Base-by-base conservation (phyloP, 805 yeast genomes). In the Ogataea neopini region DNA sequence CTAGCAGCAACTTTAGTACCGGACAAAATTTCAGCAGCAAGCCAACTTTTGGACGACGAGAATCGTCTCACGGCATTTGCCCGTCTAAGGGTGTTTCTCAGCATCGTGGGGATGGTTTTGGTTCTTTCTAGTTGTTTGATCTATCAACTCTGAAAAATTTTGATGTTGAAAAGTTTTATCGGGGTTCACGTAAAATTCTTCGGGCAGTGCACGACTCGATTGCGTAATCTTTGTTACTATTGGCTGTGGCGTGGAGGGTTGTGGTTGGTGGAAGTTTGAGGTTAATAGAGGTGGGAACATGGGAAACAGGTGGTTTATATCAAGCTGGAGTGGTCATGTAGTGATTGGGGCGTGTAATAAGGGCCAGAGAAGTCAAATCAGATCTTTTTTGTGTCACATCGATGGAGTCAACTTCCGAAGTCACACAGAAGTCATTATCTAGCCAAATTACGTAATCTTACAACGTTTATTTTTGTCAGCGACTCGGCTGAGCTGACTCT, bases 1-100 rank as follows among this genome's bases (percentile, higher is more conserved):
- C 60, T 56, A 52, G 73, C 69, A 13, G 84, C 75, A 6, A 77
- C 59, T 43, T 64, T 63, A 14, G 71, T 73, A 49, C 84, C 84
- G 3, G 81, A 76, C 20, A 79, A 61, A 9, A 65, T 44, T 45
- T 62, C 52, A 2, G 70, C 70, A 13, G 61, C 57, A 11, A 59
- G 50, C 9, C 43, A n/a, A 6, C 39, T 19, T 3, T 41, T 35
- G 2, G 62, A 41, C 9, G 49, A 28, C 32, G 60, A 51, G 38
- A 63, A 59, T n/a, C 38, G 39, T 38, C 50, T 52, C 19, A 35
- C 30, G 4, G 39, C 43, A 18, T 36, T 30, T 14, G 45, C 36
- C 30, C 25, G 23, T 26, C 26, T 47, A 20, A 44, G 37, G 11
- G 49, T 42, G 29, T 44, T 43, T 47, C 48, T 50, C 26, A 47